Percentiles rank a stretch among this genome's conserved stretches.
Evolutionary conservation across 1,139 yeast genomes (phyloP).

Genomic region (Dujonia santamariae): DNA sequence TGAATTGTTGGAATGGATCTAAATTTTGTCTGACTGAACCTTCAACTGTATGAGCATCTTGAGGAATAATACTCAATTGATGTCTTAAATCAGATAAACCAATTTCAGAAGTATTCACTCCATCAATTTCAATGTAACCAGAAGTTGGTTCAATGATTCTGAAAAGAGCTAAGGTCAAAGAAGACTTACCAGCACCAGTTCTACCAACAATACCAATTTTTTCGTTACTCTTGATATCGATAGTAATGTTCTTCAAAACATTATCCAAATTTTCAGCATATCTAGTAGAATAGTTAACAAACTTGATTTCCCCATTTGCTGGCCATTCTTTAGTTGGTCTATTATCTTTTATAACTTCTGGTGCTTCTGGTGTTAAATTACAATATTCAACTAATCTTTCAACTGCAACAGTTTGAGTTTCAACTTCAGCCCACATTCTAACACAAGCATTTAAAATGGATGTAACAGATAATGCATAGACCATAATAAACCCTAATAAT

Average conservation of each 20-base stretch:
- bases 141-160: constrained; percentile 26
- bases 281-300: constrained; percentile 22
- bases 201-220: constrained; percentile 32
- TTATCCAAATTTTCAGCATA: constrained; percentile 27
- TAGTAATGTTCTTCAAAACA: constrained; percentile 21
- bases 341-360: constrained; percentile 18
- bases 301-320: constrained; percentile 19
- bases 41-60: constrained; percentile 28
- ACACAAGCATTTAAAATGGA: constrained; percentile 21
- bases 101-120: constrained; percentile 20
- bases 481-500: constrained; percentile 27
- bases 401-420: constrained; percentile 23
- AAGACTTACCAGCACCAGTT: constrained; percentile 32
- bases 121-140: constrained; percentile 27
- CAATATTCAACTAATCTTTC: constrained; percentile 28
- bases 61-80: constrained; percentile 29
- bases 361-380: constrained; percentile 23
- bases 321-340: constrained; percentile 26
- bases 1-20: constrained; percentile 24
- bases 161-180: constrained; percentile 28
- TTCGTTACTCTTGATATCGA: constrained; percentile 22
- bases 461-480: constrained; percentile 23
- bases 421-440: constrained; percentile 27
- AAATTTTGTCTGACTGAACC: constrained; percentile 28
- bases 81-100: constrained; percentile 27